A percentile compares a stretch with the other conserved stretches of the same genome.
These are phyloP conservation scores for Fusarium goolgardi DNA, from an alignment of 2,329 filamentous ascomycete genomes.

Conservation along the genomic window DNA sequence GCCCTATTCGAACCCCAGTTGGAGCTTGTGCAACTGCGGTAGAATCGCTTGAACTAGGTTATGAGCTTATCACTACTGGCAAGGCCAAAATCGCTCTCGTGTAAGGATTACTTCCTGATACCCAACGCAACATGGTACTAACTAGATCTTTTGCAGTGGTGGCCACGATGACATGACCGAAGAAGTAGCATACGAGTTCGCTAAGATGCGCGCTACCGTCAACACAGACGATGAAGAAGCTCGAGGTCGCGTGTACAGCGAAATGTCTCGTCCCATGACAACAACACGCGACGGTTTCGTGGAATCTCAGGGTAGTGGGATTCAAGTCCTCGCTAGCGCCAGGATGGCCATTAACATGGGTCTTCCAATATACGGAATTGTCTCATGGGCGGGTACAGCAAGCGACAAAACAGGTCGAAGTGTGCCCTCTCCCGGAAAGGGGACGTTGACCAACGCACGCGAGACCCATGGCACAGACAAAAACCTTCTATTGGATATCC, in stretches of 20 bases:
- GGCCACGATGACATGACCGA: neutral
- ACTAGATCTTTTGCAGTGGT: neutral
- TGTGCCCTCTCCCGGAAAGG: neutral
- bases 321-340: neutral
- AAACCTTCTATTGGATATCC: neutral
- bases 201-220: neutral
- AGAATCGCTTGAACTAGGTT: neutral
- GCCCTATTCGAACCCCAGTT: neutral
- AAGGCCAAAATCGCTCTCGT: neutral
- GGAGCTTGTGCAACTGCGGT: conserved; percentile 1
- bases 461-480: neutral
- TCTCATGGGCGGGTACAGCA: neutral
- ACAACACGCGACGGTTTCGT: neutral
- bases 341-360: neutral
- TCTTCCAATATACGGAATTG: neutral
- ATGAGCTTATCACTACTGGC: neutral
- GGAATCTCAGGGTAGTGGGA: neutral
- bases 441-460: neutral
- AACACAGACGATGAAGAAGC: neutral
- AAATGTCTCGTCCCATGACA: neutral
- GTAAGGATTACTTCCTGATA: neutral
- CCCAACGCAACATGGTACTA: neutral
- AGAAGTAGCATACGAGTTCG: neutral
- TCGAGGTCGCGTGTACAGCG: neutral
- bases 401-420: neutral